A percentile compares a stretch with the other conserved stretches of the same genome.
Evolutionary conservation across 2,329 filamentous ascomycete genomes (phyloP).

Genomic region (Colletotrichum australisinense): DNA sequence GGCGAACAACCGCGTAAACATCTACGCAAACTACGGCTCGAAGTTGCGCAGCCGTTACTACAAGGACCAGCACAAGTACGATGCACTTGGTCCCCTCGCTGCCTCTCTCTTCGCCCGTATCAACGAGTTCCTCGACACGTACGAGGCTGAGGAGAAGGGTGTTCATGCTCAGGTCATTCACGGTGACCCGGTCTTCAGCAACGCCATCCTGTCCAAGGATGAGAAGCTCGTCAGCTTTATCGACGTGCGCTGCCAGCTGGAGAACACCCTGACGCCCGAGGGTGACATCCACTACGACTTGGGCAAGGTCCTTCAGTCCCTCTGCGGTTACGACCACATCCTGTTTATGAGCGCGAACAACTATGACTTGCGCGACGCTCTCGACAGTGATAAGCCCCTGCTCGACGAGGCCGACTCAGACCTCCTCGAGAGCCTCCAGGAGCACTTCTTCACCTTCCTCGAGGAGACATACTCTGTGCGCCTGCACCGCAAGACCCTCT

Average conservation of each 20-base stretch:
- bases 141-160: conserved; percentile 44
- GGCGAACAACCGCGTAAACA: conserved; percentile 40
- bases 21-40: conserved; percentile 42
- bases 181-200: conserved; percentile 46
- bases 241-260: conserved; percentile 45
- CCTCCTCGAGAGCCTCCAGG: conserved; percentile 40
- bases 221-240: conserved; percentile 43
- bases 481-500: conserved; percentile 44
- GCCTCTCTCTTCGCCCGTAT: conserved; percentile 40
- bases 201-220: conserved; percentile 42
- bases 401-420: conserved; percentile 40
- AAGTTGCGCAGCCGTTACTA: conserved; percentile 40
- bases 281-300: conserved; percentile 46
- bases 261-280: conserved; percentile 41
- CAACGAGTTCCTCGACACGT: conserved; percentile 43
- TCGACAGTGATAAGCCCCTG: conserved; percentile 36
- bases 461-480: conserved; percentile 40
- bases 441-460: conserved; percentile 42
- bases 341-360: conserved; percentile 41
- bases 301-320: conserved; percentile 44
- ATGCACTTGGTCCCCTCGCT: conserved; percentile 40
- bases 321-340: conserved; percentile 45
- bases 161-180: conserved; percentile 42
- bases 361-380: conserved; percentile 32
- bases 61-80: conserved; percentile 38